A percentile compares a stretch with the other conserved stretches of the same genome.
Evolutionary conservation across 768 basidiomycete species (phyloP).

Genomic region (Boletus subcaerulescens): DNA sequence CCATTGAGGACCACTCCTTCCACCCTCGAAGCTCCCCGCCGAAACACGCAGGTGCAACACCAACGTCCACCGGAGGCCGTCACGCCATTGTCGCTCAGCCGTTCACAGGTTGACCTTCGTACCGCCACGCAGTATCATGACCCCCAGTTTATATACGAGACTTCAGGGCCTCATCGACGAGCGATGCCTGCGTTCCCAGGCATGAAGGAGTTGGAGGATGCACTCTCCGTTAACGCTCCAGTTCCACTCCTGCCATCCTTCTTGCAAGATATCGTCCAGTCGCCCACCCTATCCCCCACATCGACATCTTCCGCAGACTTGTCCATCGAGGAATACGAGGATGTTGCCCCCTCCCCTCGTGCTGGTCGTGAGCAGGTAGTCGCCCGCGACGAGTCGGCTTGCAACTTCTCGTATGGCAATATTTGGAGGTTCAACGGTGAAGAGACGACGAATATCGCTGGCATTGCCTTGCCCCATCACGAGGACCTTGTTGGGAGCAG

Average conservation of each 20-base stretch:
- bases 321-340: conserved; percentile 56
- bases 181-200: conserved; percentile 39
- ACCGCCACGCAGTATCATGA: conserved; percentile 44
- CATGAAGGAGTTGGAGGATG: conserved; percentile 23
- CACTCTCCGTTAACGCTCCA: conserved; percentile 33
- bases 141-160: conserved; percentile 67
- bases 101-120: conserved; percentile 44
- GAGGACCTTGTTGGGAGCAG: conserved; percentile 39
- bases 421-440: conserved; percentile 77
- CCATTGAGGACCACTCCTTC: conserved; percentile 20
- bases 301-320: conserved; percentile 66
- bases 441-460: conserved; percentile 56
- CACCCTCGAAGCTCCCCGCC: conserved; percentile 28
- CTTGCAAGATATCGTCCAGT: conserved; percentile 70
- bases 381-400: conserved; percentile 26
- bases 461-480: conserved; percentile 46
- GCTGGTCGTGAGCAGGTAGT: conserved; percentile 27
- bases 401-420: conserved; percentile 39
- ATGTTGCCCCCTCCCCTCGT: conserved; percentile 29
- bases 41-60: conserved; percentile 47
- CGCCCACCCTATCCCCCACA: conserved; percentile 62
- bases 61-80: conserved; percentile 40
- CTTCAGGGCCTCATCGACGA: conserved; percentile 43
- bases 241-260: conserved; percentile 71
- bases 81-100: conserved; percentile 37